A percentile compares a stretch with the other conserved stretches of the same genome.
phyloP scores from a whole-genome alignment of 768 basidiomycete species.

The Naematelia encephala region DNA sequence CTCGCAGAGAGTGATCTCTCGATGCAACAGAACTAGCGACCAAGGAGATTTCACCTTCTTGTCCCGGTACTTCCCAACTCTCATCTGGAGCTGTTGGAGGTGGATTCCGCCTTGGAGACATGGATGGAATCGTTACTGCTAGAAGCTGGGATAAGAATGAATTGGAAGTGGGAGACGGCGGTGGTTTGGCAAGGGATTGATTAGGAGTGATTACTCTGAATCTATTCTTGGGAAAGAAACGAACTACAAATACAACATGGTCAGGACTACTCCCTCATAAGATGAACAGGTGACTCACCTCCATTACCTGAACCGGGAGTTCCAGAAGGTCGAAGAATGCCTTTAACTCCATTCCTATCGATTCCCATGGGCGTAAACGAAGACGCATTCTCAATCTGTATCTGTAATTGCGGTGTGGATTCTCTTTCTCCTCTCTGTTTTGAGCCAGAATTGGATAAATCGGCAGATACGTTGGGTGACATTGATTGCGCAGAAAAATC shows the following conservation, averaged over 20 bases:
- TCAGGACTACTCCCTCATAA: too few relatives aligned
- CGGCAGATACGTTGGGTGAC: neutral
- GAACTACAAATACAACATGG: constrained; percentile 23
- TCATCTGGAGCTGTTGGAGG: constrained; percentile 19
- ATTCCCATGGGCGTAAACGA: constrained; percentile 10
- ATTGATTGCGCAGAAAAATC: constrained; percentile 11
- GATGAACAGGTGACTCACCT: constrained; percentile 19
- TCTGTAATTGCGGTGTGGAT: constrained; percentile 4
- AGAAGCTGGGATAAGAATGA: constrained; percentile 42
- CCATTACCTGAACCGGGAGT: constrained; percentile 47
- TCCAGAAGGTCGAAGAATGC: constrained; percentile 37
- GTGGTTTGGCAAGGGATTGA: constrained; percentile 22
- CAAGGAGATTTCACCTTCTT: constrained; percentile 44
- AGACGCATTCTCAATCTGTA: neutral
- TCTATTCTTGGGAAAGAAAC: constrained; percentile 46
- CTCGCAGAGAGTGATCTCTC: constrained; percentile 9
- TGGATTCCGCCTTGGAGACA: constrained; percentile 26
- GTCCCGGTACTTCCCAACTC: constrained; percentile 41
- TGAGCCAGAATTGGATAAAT: neutral
- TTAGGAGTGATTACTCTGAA: constrained; percentile 46
- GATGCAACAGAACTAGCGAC: constrained; percentile 28
- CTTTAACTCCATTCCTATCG: constrained; percentile 26
- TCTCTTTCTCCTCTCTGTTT: constrained; percentile 5
- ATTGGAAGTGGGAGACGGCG: constrained; percentile 22
- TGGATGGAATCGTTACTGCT: constrained; percentile 34